Conservation (phyloP, 2,329 filamentous ascomycete genomes). For the Aureobasidium sp. region DNA sequence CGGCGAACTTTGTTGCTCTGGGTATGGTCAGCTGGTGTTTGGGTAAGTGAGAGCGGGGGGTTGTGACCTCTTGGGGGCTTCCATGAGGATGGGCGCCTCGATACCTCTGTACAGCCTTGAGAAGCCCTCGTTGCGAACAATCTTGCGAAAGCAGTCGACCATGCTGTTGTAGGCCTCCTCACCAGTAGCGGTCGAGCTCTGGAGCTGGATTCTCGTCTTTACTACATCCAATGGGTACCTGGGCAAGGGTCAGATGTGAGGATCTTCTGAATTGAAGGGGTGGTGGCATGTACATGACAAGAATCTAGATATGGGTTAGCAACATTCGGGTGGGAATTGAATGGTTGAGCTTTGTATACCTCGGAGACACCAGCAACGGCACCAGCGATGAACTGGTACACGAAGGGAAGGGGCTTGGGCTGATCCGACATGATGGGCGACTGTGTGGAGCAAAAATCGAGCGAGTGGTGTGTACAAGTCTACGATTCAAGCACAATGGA, state of each 20-base stretch:
- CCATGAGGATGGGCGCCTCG: slow-evolving; percentile 96
- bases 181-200: slow-evolving; percentile 75
- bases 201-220: slow-evolving; percentile 96
- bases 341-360: slow-evolving; percentile 59
- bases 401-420: slow-evolving; percentile 83
- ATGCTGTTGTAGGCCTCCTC: slow-evolving; percentile 96
- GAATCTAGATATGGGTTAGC: slow-evolving; percentile 26
- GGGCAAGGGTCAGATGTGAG: not conserved
- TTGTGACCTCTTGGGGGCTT: slow-evolving; percentile 80
- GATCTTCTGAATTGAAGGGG: too few species aligned
- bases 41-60: not conserved
- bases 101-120: slow-evolving; percentile 97
- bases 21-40: not conserved
- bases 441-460: not conserved
- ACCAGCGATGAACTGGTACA: slow-evolving; percentile 97
- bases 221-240: slow-evolving; percentile 95
- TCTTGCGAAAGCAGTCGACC: slow-evolving; percentile 98
- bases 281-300: slow-evolving; percentile 59
- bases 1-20: slow-evolving; percentile 97
- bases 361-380: slow-evolving; percentile 98
- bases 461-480: not conserved
- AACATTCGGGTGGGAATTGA: not conserved
- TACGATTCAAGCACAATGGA: slow-evolving; percentile 2
- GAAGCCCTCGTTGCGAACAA: slow-evolving; percentile 92
- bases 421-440: slow-evolving; percentile 51